Evolutionary conservation across 768 basidiomycete species (phyloP), one percentile per base, ranked within the genome.

Genomic region (Phlegmacium glaucopus): DNA sequence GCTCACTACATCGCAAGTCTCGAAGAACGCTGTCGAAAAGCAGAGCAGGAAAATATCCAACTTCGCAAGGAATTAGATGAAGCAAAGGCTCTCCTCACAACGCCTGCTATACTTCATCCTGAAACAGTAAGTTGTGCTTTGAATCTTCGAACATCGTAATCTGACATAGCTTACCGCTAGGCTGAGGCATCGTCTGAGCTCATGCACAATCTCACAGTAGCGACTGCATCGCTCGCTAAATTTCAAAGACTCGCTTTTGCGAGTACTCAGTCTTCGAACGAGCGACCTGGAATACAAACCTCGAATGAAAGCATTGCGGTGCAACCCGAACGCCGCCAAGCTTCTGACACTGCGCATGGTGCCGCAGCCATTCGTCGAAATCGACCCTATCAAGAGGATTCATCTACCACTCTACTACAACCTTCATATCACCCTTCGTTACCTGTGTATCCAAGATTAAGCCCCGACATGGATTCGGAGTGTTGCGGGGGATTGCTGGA

Each of bases 1-100:
- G 77, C 79, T 4, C 71, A 71, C 45, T 79, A 83, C 62, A 60
- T 83, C 40, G 62, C 73, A 4, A 77, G 77, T 37, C 72, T 85
- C 35, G 81, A 85, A 58, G 70, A 75, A 15, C 75, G 79, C 22
- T 76, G 74, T 57, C 69, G 68, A n/a, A 66, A 60, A 27, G 70
- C 72, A 10, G 82, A 85, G 54, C 75, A 72, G 27, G 82, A 85
- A 60, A 83, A 82, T 55, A 63, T 37, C 1, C 62, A 66, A 27
- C 64, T 85, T 36, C 72, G 72, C 25, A 66, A 67, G 43, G 79
- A 83, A 52, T 60, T 85, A 32, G 69, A 70, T 15, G 58, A 66
- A 18, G 65, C 73, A 36, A 69, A 72, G 40, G 69, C 72, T 49
- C 68, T 64, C 44, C 67, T 68, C 45, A 63, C 61, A 36, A 62